Percentiles rank a stretch among this genome's conserved stretches.
phyloP scores from a whole-genome alignment of 192 early-diverging fungal species.

The Coemansia sp. region DNA sequence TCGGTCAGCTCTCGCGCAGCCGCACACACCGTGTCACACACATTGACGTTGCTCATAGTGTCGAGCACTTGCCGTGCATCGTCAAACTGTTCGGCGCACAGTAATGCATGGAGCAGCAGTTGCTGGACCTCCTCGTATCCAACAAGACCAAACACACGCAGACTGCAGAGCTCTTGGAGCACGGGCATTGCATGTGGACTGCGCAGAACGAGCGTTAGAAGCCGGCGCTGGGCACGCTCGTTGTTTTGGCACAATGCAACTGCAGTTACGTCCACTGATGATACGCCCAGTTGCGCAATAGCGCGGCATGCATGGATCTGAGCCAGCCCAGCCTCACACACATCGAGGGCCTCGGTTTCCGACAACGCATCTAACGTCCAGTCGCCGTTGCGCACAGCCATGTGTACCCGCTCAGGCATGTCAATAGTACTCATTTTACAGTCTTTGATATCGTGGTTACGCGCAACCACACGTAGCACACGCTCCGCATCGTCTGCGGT shows the following conservation, averaged over 20 bases:
- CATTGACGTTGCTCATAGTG: not conserved
- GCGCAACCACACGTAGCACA: not conserved
- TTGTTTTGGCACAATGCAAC: not conserved
- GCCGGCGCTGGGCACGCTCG: conserved; percentile 16
- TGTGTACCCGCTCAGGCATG: not conserved
- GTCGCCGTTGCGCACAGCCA: not conserved
- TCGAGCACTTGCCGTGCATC: conserved; percentile 24
- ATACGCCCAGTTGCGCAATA: not conserved
- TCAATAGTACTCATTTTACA: not conserved
- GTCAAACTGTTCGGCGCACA: conserved; percentile 12
- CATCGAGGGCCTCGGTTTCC: not conserved
- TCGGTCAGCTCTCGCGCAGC: conserved; percentile 43
- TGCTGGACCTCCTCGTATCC: not conserved
- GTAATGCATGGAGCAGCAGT: not conserved
- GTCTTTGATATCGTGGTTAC: not conserved
- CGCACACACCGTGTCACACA: conserved; percentile 27
- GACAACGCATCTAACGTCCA: not conserved
- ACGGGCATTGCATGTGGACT: not conserved
- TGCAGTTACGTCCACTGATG: not conserved
- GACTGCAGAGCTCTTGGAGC: not conserved
- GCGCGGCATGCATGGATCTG: not conserved
- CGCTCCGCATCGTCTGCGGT: not conserved
- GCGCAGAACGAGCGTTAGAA: conserved; percentile 8
- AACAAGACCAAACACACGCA: not conserved
- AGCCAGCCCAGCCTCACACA: not conserved